A percentile compares a stretch with the other conserved stretches of the same genome.
phyloP scores from a whole-genome alignment of 805 yeast species.

The Saccharomycopsis fodiens region DNA sequence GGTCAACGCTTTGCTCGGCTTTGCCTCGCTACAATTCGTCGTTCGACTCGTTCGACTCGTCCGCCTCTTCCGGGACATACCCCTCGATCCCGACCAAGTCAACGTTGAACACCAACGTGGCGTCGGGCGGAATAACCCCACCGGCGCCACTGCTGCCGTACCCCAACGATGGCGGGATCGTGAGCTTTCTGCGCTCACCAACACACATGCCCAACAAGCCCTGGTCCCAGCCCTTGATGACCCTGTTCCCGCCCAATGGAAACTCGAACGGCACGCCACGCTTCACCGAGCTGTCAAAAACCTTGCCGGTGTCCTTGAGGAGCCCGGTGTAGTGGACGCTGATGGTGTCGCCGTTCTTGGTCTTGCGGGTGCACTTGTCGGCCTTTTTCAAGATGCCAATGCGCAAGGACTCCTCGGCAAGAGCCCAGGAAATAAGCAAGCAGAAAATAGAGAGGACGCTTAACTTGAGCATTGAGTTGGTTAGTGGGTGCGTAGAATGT shows the following conservation, averaged over 20 bases:
- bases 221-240: constrained; percentile 87
- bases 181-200: constrained; percentile 76
- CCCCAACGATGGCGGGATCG: constrained; percentile 71
- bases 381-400: constrained; percentile 39
- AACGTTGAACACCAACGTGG: constrained; percentile 61
- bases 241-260: constrained; percentile 70
- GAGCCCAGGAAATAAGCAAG: too few species aligned
- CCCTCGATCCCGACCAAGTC: constrained; percentile 47
- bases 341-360: constrained; percentile 60
- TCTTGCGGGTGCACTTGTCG: constrained; percentile 46
- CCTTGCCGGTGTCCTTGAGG: constrained; percentile 52
- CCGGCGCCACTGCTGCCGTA: constrained; percentile 76
- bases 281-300: constrained; percentile 64
- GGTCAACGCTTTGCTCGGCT: too few species aligned
- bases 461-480: too few species aligned
- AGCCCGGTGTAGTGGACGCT: constrained; percentile 75
- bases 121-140: constrained; percentile 68
- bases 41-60: constrained; percentile 8
- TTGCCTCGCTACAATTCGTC: not conserved
- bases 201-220: constrained; percentile 72
- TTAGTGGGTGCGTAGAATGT: too few species aligned
- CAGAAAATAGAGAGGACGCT: too few species aligned
- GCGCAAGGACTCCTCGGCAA: constrained; percentile 6
- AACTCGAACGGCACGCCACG: constrained; percentile 66
- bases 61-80: constrained; percentile 7